These are phyloP conservation scores for Geranium rotundifolium DNA, from an alignment of 345 rosid genomes.

Conservation along the genomic window DNA sequence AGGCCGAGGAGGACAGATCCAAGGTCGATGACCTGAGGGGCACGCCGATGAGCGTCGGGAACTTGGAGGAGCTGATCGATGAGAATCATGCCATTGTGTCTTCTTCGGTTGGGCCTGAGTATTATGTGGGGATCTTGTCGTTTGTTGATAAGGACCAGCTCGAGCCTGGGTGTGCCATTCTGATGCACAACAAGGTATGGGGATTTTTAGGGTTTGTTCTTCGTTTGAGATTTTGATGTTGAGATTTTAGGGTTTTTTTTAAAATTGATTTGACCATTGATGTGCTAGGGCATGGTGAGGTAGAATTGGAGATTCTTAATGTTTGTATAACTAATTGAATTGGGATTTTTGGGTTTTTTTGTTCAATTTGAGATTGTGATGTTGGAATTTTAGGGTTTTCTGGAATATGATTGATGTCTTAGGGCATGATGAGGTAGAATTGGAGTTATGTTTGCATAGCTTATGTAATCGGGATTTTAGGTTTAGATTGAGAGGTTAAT, in stretches of 20 bases:
- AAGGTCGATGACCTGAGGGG: constrained; percentile 91
- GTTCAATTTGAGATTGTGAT: too few relatives aligned
- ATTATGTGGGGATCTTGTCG: constrained; percentile 76
- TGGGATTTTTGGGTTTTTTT: neutral
- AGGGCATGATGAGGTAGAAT: too few relatives aligned
- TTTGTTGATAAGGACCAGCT: constrained; percentile 96
- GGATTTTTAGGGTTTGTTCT: constrained; percentile 1
- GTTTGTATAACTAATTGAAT: too few relatives aligned
- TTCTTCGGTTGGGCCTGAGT: constrained; percentile 91
- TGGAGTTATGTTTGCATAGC: too few relatives aligned
- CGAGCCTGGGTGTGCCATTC: constrained; percentile 92
- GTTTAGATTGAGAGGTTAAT: too few relatives aligned
- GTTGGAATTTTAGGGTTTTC: too few relatives aligned
- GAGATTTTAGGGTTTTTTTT: neutral
- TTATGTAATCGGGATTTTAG: too few relatives aligned
- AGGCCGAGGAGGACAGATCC: constrained; percentile 38
- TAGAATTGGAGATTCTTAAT: too few relatives aligned
- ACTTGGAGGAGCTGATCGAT: constrained; percentile 84
- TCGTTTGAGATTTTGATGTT: neutral
- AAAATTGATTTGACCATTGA: too few relatives aligned
- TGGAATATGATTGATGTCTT: too few relatives aligned
- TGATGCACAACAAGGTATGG: constrained; percentile 90
- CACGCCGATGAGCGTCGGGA: constrained; percentile 92
- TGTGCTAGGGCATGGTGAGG: too few relatives aligned
- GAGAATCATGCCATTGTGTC: constrained; percentile 96